Conservation (phyloP, 352 stramenopile species). For the Phytophthora melonis region DNA sequence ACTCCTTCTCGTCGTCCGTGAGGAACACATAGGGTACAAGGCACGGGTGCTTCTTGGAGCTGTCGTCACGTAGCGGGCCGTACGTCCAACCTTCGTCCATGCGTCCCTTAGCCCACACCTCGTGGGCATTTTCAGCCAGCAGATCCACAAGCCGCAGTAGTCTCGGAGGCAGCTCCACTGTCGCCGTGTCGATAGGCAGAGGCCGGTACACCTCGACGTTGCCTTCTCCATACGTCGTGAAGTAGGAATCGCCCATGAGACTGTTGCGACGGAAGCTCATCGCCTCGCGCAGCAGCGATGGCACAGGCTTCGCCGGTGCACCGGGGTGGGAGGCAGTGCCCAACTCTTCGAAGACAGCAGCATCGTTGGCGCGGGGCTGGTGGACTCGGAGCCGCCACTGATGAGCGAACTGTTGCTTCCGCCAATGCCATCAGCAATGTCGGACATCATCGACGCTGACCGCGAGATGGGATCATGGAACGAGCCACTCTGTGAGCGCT, state of each 20-base stretch:
- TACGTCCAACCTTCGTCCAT: constrained; percentile 92
- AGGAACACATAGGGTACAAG: constrained; percentile 91
- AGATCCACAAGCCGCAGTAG: constrained; percentile 82
- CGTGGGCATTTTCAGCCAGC: constrained; percentile 87
- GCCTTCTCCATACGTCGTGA: constrained; percentile 70
- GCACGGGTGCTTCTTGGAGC: constrained; percentile 84
- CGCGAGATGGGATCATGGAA: constrained; percentile 75
- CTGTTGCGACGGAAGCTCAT: constrained; percentile 84
- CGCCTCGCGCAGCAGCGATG: constrained; percentile 69
- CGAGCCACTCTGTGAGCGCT: constrained; percentile 53
- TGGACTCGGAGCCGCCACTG: constrained; percentile 33
- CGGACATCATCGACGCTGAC: constrained; percentile 74
- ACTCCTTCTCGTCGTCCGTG: constrained; percentile 91
- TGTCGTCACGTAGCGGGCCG: constrained; percentile 79
- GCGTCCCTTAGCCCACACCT: constrained; percentile 87
- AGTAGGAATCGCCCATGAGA: constrained; percentile 85
- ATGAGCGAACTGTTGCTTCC: constrained; percentile 47
- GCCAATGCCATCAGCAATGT: constrained; percentile 40
- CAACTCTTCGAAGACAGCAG: constrained; percentile 42
- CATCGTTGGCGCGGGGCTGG: constrained; percentile 39
- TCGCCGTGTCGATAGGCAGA: constrained; percentile 81
- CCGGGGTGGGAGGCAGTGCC: constrained; percentile 35
- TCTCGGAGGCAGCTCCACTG: constrained; percentile 67
- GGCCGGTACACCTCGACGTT: constrained; percentile 74
- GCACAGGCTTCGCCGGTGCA: constrained; percentile 55